These are phyloP conservation scores for Saccharomyces paradoxus DNA, from an alignment of 805 yeast genomes.

Conservation along the genomic window DNA sequence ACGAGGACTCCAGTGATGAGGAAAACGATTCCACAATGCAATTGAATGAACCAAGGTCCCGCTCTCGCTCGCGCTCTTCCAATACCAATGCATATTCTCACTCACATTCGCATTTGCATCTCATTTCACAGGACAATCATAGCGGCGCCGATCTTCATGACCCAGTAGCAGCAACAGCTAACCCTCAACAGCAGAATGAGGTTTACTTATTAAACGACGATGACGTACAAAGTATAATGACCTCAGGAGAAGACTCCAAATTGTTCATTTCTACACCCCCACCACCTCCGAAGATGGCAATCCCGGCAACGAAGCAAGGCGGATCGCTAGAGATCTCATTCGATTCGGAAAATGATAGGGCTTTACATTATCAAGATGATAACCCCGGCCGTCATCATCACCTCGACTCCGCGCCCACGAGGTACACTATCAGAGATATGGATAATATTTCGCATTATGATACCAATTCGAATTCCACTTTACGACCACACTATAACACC, in stretches of 20 bases:
- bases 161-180: not conserved
- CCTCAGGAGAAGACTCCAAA: conserved; percentile 31
- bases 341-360: conserved; percentile 2
- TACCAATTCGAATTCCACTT: not conserved
- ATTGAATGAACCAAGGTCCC: conserved; percentile 3
- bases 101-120: not conserved
- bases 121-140: conserved; percentile 3
- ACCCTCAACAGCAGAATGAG: conserved; percentile 11
- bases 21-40: conserved; percentile 14
- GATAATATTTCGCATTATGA: not conserved
- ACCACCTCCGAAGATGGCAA: conserved; percentile 67
- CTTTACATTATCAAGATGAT: conserved; percentile 1
- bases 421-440: not conserved
- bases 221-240: conserved; percentile 29
- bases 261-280: conserved; percentile 37
- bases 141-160: not conserved
- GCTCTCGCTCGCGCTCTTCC: not conserved
- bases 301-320: conserved; percentile 73
- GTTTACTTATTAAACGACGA: conserved; percentile 24
- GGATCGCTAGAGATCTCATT: conserved; percentile 67
- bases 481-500: not conserved
- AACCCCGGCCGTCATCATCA: conserved; percentile 1
- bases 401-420: not conserved
- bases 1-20: conserved; percentile 69
- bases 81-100: not conserved